Conservation (phyloP, 306 rosid genomes). For the Prunus persica region DNA sequence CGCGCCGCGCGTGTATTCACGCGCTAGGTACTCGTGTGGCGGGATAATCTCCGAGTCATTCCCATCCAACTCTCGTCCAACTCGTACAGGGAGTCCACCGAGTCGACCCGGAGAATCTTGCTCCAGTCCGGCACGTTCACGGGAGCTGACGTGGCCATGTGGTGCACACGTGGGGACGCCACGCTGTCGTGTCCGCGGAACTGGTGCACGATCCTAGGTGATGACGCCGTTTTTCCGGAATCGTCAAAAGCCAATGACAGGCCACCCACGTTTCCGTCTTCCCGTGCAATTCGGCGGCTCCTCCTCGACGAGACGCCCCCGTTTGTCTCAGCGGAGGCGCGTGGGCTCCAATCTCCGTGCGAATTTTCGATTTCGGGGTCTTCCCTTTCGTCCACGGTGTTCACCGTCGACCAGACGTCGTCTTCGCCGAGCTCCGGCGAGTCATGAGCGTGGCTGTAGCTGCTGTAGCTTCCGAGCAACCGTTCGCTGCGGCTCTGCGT, state of each 20-base stretch:
- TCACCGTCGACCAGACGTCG: slow-evolving; percentile 74
- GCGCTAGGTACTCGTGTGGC: slow-evolving; percentile 93
- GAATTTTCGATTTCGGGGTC: slow-evolving; percentile 12
- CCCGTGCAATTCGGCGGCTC: slow-evolving; percentile 35
- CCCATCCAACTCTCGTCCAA: slow-evolving; percentile 37
- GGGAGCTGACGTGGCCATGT: slow-evolving; percentile 73
- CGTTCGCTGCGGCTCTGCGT: slow-evolving; percentile 74
- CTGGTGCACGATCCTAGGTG: slow-evolving; percentile 72
- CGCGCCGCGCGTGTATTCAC: slow-evolving; percentile 63
- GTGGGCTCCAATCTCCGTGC: slow-evolving; percentile 33
- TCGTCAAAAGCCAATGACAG: slow-evolving; percentile 70
- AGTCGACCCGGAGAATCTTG: slow-evolving; percentile 85
- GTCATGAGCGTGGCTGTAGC: slow-evolving; percentile 39
- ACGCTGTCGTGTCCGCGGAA: slow-evolving; percentile 48
- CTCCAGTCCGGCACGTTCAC: slow-evolving; percentile 99
- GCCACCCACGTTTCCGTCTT: slow-evolving; percentile 51
- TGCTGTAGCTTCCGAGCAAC: slow-evolving; percentile 51
- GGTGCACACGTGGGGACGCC: slow-evolving; percentile 39
- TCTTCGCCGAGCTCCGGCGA: slow-evolving; percentile 74
- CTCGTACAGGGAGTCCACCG: slow-evolving; percentile 67
- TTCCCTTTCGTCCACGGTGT: slow-evolving; percentile 20
- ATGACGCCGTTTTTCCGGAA: slow-evolving; percentile 30
- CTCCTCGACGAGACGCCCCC: slow-evolving; percentile 13
- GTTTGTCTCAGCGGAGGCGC: slow-evolving; percentile 14
- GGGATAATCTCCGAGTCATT: slow-evolving; percentile 72